Conservation (phyloP, 176 grass and related monocot species). For the Phyllostachys edulis region DNA sequence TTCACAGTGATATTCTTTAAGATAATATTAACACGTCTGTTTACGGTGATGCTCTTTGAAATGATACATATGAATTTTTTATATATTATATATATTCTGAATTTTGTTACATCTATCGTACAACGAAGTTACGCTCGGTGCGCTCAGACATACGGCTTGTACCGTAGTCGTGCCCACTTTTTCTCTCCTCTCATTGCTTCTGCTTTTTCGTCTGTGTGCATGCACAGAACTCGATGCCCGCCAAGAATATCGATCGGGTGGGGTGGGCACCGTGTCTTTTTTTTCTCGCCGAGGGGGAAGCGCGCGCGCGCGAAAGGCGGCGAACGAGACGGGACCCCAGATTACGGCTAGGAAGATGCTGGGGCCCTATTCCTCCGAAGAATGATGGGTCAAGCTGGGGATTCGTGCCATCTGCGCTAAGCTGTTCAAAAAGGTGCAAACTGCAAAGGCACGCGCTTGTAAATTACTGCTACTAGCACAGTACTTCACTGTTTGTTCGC, state of each 20-base stretch:
- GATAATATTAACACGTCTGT: too few species aligned
- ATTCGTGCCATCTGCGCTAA: slow-evolving; percentile 19
- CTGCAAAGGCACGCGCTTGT: slow-evolving; percentile 21
- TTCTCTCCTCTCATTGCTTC: neutral
- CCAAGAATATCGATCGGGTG: slow-evolving; percentile 23
- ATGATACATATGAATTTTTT: too few species aligned
- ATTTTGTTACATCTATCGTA: too few species aligned
- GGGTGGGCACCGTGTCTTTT: slow-evolving; percentile 37
- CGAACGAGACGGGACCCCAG: neutral
- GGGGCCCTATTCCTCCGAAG: neutral
- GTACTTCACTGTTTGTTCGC: neutral
- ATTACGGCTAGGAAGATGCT: neutral
- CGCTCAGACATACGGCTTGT: too few species aligned
- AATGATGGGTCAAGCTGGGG: slow-evolving; percentile 33
- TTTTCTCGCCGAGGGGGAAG: slow-evolving; percentile 19
- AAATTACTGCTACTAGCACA: neutral
- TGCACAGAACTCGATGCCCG: slow-evolving; percentile 35
- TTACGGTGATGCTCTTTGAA: too few species aligned
- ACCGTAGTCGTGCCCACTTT: too few species aligned
- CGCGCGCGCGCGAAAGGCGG: neutral
- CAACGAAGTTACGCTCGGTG: too few species aligned
- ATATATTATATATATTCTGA: too few species aligned
- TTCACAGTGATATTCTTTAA: too few species aligned
- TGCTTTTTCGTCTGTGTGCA: neutral
- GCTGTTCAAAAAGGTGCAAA: neutral